Conservation (phyloP, 768 basidiomycete species). For the Calocybe indica region DNA sequence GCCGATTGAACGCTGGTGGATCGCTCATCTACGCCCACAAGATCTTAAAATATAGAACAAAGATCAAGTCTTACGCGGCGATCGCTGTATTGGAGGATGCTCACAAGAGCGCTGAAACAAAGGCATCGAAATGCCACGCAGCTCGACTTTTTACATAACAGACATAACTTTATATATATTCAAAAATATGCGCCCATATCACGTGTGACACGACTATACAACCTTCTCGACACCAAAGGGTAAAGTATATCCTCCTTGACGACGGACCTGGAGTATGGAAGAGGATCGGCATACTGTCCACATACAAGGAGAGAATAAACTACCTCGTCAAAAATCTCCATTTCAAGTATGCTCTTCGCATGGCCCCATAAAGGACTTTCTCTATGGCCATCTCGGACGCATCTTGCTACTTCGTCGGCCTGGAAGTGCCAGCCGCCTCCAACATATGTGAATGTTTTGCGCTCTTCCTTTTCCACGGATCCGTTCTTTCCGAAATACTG, state of each 20-base stretch:
- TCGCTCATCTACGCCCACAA: too few species aligned
- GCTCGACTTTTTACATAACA: too few species aligned
- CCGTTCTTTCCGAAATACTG: slow-evolving; percentile 48
- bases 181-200: too few species aligned
- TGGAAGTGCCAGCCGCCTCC: slow-evolving; percentile 81
- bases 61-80: too few species aligned
- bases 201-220: slow-evolving; percentile 6
- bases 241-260: slow-evolving; percentile 59
- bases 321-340: slow-evolving; percentile 85
- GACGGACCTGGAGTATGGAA: slow-evolving; percentile 41
- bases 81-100: too few species aligned
- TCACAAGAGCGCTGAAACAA: too few species aligned
- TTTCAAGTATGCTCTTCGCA: slow-evolving; percentile 73
- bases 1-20: too few species aligned
- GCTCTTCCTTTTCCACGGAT: slow-evolving; percentile 50
- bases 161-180: too few species aligned
- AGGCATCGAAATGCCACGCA: too few species aligned
- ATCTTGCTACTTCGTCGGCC: slow-evolving; percentile 84
- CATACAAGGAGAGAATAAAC: slow-evolving; percentile 3
- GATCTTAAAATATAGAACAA: too few species aligned
- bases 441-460: slow-evolving; percentile 46
- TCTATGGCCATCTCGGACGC: slow-evolving; percentile 63
- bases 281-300: too few species aligned
- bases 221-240: slow-evolving; percentile 62
- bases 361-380: slow-evolving; percentile 75